Base-by-base conservation (phyloP, 2,329 filamentous ascomycete genomes). In the Ramichloridium luteum region DNA sequence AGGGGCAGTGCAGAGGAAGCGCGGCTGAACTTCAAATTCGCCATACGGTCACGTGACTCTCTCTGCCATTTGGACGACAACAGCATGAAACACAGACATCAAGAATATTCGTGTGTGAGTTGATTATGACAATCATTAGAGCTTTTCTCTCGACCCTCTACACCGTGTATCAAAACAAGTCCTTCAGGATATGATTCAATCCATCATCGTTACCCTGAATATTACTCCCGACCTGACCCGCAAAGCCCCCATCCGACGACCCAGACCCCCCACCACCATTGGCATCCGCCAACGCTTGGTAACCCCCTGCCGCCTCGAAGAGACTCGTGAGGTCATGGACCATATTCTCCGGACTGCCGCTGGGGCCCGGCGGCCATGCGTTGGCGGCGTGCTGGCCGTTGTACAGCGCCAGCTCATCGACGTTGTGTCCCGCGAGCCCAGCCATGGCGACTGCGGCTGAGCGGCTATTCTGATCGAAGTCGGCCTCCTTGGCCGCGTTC, bases 401-500 rank as follows among this genome's bases (percentile, higher is more conserved):
- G 40, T 66, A 72, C 13, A 72, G 48, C 0, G 67, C 60, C 36
- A 71, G 53, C 35, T 71, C 67, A 35, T 76, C 70, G 11, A 76
- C 68, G 16, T 66, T 64, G 47, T 77, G 71, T 4, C 73, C 73
- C 2, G 73, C 73, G 12, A 78, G 57, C 1, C 72, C 72, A 6
- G 72, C 73, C 74, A 78, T 77, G 6, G 73, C 72, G 4, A 77
- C 68, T 1, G 74, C 73, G 3, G 73, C 73, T 13, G 65, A 68
- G 2, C 70, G 74, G 46, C 73, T 72, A 23, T 23, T 23, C 20
- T 8, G 20, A n/a, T 23, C 20, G n/a, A 23, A 23, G 20, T 23
- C 20, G 8, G 20, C 20, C n/a, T n/a, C n/a, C n/a, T n/a, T n/a
- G n/a, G n/a, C n/a, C n/a, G n/a, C n/a, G n/a, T n/a, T n/a, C n/a